Conservation (phyloP, 768 basidiomycete species). For the Kwoniella shandongensis region DNA sequence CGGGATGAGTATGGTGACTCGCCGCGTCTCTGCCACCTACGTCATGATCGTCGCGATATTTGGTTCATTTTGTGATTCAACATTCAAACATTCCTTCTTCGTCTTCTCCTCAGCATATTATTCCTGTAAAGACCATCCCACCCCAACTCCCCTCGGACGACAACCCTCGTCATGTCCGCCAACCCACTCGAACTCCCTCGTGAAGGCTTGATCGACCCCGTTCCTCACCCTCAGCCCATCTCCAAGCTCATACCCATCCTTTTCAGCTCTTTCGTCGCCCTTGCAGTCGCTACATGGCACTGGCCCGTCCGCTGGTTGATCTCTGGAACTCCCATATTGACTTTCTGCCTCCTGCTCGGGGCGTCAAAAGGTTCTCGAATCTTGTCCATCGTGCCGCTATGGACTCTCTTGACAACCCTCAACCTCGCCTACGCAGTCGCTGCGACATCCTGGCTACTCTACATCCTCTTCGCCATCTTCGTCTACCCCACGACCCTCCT, state of each 20-base stretch:
- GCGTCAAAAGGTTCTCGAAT: constrained; percentile 10
- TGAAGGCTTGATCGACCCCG: not conserved
- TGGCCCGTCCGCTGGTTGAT: constrained; percentile 22
- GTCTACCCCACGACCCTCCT: constrained; percentile 22
- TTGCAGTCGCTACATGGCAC: constrained; percentile 5
- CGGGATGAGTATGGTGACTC: too few species aligned
- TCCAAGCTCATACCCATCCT: not conserved
- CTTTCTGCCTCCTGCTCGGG: constrained; percentile 17
- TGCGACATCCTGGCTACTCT: constrained; percentile 27
- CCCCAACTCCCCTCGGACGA: too few species aligned
- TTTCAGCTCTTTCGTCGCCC: constrained; percentile 1
- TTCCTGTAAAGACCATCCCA: too few species aligned
- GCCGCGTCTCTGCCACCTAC: too few species aligned
- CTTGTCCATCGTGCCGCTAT: constrained; percentile 18
- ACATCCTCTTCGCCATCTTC: constrained; percentile 2
- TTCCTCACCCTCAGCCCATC: not conserved
- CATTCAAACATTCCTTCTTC: too few species aligned
- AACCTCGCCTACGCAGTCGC: constrained; percentile 21
- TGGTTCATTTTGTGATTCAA: too few species aligned
- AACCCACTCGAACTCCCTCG: not conserved
- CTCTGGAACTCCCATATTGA: constrained; percentile 24
- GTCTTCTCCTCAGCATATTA: too few species aligned
- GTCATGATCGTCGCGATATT: too few species aligned
- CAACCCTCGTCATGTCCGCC: not conserved
- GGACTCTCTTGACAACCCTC: constrained; percentile 11